These are phyloP conservation scores for Podospora appendiculata DNA, from an alignment of 495 filamentous ascomycete species.

Conservation along the genomic window DNA sequence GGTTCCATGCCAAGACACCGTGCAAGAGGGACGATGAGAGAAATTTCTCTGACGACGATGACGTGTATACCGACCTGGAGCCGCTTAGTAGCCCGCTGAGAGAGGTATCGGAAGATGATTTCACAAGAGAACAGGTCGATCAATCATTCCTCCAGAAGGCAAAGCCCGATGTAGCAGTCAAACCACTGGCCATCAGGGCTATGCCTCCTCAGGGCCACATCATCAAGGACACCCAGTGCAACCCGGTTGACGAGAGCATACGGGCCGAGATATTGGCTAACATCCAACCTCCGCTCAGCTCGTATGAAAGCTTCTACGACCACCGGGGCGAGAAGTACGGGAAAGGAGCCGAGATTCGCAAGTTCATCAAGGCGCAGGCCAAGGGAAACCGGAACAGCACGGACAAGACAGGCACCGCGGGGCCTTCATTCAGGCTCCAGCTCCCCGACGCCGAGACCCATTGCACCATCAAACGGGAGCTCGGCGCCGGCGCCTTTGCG, in stretches of 20 bases:
- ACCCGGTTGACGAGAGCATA: constrained; percentile 71
- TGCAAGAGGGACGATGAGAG: constrained; percentile 37
- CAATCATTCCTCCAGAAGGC: constrained; percentile 39
- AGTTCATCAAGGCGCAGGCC: constrained; percentile 59
- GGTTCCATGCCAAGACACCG: constrained; percentile 65
- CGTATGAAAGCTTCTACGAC: constrained; percentile 72
- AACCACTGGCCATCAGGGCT: constrained; percentile 1
- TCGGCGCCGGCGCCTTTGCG: constrained; percentile 88
- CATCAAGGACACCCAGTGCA: constrained; percentile 77
- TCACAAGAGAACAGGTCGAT: constrained; percentile 29
- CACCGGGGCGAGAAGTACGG: constrained; percentile 50
- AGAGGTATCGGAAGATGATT: constrained; percentile 43
- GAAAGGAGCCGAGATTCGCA: constrained; percentile 66
- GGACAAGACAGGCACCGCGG: constrained; percentile 34
- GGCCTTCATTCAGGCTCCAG: constrained; percentile 44
- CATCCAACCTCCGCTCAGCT: constrained; percentile 59
- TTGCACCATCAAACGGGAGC: constrained; percentile 78
- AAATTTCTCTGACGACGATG: constrained; percentile 28
- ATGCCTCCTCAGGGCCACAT: constrained; percentile 42
- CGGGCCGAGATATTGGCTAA: constrained; percentile 66
- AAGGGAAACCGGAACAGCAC: constrained; percentile 44
- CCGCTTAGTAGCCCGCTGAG: constrained; percentile 63
- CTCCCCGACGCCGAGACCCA: constrained; percentile 53
- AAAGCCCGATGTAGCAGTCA: constrained; percentile 10
- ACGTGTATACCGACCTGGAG: constrained; percentile 41